Base-by-base conservation (phyloP, 129 eudicot genomes). In the Lactuca sativa region DNA sequence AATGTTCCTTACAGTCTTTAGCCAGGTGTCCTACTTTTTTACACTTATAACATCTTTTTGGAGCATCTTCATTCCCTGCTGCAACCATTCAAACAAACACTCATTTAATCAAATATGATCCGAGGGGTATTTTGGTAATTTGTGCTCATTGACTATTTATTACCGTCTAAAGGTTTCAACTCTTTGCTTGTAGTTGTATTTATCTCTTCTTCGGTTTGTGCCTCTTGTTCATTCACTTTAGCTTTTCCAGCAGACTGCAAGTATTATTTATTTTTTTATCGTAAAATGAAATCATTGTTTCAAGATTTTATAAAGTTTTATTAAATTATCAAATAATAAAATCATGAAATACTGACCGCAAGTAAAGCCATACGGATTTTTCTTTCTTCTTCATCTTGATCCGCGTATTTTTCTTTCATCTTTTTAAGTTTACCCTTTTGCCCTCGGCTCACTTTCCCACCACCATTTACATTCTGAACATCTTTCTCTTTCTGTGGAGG, bases 371-470 rank as follows among this genome's bases (percentile, higher is more conserved):
- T 93, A 62, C 96, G 80, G 60, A 93, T 83, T 60, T 75, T 83
- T 52, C 96, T 83, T 76, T 89, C 98, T 67, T 93, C 98, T 82
- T 93, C 98, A 41, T 93, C 96, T 67, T 93, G 98, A 79, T 93
- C 96, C 7, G 92, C 95, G 75, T 93, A 93, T 72, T 89, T 93
- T 67, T 92, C 98, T 85, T 93, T 93, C 77, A 93, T 89, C 82
- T 93, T 93, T 85, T 93, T 93, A 37, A 93, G 87, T 79, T 93
- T 93, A 60, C 92, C 80, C 74, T 65, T 93, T 82, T 93, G 96
- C 13, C 98, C 98, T 70, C 98, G 95, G 49, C 85, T 81, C 49
- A 76, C 59, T 82, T 93, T 93, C 34, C 83, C 90, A 73, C 83
- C 84, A 73, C 80, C 84, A 56, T 69, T 76, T 68, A 77, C 40